Base-by-base conservation (phyloP, 2,329 filamentous ascomycete species). In the Xylaria sp. region DNA sequence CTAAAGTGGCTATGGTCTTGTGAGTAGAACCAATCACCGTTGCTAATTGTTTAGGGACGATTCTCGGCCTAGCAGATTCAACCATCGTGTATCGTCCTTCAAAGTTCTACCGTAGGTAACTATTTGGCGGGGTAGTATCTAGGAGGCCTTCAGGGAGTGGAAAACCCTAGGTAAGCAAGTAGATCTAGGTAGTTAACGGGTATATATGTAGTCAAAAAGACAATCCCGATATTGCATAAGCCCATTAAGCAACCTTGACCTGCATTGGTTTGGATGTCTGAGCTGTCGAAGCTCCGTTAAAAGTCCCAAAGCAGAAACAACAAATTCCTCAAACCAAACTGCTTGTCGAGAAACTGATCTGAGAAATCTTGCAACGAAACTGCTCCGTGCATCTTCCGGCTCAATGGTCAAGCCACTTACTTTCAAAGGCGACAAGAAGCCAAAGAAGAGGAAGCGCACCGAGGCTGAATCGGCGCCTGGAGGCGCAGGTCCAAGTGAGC, bases 371-470 rank as follows among this genome's bases (percentile, higher is more conserved):
- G 10, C 60, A 49, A 51, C 20, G 5, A 25, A 7, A 43, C 31
- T 28, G 9, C 10, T 20, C 59, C 10, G 20, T 23, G 12, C 18
- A n/a, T 28, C 6, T 23, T 52, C 12, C 33, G 41, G 23, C 41
- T 20, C 55, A 28, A 96, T 96, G 92, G 91, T 97, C 75, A 98
- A 97, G 80, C 91, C 95, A 57, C 88, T 99, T 67, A 86, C 90
- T 58, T 99, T 99, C 86, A 99, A 99, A 83, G 96, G 96, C 85
- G 96, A 99, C 83, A 98, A 97, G 82, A 96, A 96, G 83, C 83
- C 89, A 68, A 97, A 96, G 82, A 98, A 98, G 86, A 89, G 94
- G 80, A 98, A 97, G 86, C 90, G 92, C 75, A 82, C 86, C 57
- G 84, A 85, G 62, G 83, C 83, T 52, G 71, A 71, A 52, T n/a